Percentiles rank a stretch among this genome's conserved stretches.
Evolutionary conservation across 805 yeast genomes (phyloP).

Genomic region (Ogataea ramenticola): DNA sequence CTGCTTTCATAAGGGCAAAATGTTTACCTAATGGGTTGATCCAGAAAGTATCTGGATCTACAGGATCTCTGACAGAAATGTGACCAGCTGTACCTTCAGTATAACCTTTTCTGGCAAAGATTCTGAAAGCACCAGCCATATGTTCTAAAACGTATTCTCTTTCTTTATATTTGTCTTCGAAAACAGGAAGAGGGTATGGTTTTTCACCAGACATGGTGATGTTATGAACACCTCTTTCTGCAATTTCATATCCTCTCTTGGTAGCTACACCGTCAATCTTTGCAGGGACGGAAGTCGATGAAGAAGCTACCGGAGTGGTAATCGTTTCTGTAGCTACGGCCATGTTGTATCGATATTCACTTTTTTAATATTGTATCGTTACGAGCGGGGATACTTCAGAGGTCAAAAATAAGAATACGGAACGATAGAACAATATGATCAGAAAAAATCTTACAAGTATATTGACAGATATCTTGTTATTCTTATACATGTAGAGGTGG

Average conservation of each 20-base stretch:
- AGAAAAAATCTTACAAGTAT: too few relatives aligned
- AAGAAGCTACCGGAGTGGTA: conserved; percentile 2
- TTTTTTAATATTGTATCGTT: too few relatives aligned
- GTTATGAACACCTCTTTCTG: conserved; percentile 51
- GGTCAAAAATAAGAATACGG: too few relatives aligned
- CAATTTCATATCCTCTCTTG: conserved; percentile 33
- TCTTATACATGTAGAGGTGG: too few relatives aligned
- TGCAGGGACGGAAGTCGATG: conserved; percentile 13
- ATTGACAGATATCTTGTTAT: too few relatives aligned
- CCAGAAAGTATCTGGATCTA: conserved; percentile 78
- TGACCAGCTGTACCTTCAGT: conserved; percentile 83
- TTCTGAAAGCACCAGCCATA: conserved; percentile 80
- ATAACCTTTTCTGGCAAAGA: conserved; percentile 72
- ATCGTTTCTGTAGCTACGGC: neutral
- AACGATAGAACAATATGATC: too few relatives aligned
- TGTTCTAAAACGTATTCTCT: conserved; percentile 57
- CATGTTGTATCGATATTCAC: too few relatives aligned
- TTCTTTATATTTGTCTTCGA: conserved; percentile 39
- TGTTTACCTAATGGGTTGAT: conserved; percentile 83
- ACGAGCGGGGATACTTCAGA: too few relatives aligned
- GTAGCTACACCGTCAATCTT: conserved; percentile 22
- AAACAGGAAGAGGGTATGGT: conserved; percentile 46
- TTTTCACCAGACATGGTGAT: conserved; percentile 46
- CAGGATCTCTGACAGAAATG: conserved; percentile 79
- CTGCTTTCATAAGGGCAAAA: conserved; percentile 51